Evolutionary conservation across 352 stramenopile genomes (phyloP).

Genomic region (Phytophthora ramorum): DNA sequence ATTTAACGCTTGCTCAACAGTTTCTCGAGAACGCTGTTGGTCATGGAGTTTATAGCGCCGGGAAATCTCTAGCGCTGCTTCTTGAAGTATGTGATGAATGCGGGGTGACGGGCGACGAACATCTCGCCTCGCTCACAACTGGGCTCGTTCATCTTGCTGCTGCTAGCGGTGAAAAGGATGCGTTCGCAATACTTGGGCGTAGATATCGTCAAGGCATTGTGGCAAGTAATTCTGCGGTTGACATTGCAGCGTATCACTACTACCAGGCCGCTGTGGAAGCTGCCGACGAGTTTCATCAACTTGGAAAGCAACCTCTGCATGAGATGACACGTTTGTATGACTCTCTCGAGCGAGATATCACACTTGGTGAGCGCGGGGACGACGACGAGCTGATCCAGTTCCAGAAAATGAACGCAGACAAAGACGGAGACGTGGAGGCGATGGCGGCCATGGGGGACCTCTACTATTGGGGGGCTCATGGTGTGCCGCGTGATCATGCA

Average conservation of each 20-base stretch:
- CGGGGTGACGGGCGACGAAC: neutral
- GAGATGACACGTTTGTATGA: conserved; percentile 83
- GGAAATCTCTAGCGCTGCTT: conserved; percentile 40
- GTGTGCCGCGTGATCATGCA: conserved; percentile 72
- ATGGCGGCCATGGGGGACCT: conserved; percentile 89
- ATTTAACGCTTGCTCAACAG: conserved; percentile 26
- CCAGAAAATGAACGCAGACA: conserved; percentile 79
- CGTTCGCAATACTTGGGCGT: conserved; percentile 62
- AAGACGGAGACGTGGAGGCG: conserved; percentile 73
- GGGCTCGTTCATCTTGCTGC: conserved; percentile 65
- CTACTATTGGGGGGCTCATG: conserved; percentile 90
- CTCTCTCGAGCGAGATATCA: conserved; percentile 55
- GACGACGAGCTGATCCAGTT: conserved; percentile 91
- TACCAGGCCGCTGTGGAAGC: conserved; percentile 57
- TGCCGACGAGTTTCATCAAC: conserved; percentile 60
- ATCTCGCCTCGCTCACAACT: conserved; percentile 25
- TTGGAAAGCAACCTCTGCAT: conserved; percentile 79
- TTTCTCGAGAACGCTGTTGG: conserved; percentile 32
- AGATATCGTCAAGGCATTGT: conserved; percentile 34
- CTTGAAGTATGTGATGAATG: neutral
- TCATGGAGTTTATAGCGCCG: conserved; percentile 23
- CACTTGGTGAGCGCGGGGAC: conserved; percentile 54
- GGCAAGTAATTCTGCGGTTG: conserved; percentile 5
- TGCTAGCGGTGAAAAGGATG: conserved; percentile 44
- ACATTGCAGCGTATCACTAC: conserved; percentile 70